These are phyloP conservation scores for Nyctanthes arbortristis DNA, from an alignment of 257 asterid genomes.

Conservation along the genomic window DNA sequence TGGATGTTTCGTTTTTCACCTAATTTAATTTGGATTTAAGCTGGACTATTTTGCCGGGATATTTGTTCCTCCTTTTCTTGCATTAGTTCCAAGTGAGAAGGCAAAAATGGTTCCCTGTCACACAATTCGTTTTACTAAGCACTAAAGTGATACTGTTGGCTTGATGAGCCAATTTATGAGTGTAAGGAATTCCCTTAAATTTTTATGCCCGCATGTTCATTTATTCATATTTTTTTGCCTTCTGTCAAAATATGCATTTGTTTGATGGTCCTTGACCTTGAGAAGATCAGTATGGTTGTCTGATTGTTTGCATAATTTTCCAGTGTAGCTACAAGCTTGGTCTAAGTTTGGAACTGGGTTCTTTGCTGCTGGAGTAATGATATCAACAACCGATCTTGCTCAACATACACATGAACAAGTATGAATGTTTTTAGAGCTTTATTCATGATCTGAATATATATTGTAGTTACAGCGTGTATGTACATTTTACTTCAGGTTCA, in stretches of 20 bases:
- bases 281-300: conserved; percentile 14
- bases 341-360: conserved; percentile 96
- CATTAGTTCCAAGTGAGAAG: background rate
- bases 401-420: conserved; percentile 99
- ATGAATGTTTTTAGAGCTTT: conserved; percentile 22
- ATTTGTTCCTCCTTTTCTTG: background rate
- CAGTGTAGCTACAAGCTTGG: conserved; percentile 99
- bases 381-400: conserved; percentile 94
- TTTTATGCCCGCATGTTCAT: conserved; percentile 3
- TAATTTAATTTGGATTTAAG: too few species aligned
- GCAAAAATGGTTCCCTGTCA: background rate
- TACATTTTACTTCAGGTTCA: background rate
- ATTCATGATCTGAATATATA: background rate
- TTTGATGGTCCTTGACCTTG: conserved; percentile 8
- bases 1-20: background rate
- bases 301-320: conserved; percentile 39
- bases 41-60: too few species aligned
- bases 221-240: background rate
- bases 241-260: conserved; percentile 2
- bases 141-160: background rate
- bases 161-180: background rate
- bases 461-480: conserved; percentile 12
- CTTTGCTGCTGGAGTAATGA: conserved; percentile 99
- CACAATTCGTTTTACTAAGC: background rate
- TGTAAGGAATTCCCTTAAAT: background rate